Percentiles rank a stretch among this genome's conserved stretches.
Conservation (phyloP, 257 asterid genomes). For the Solanum sejunctum region DNA sequence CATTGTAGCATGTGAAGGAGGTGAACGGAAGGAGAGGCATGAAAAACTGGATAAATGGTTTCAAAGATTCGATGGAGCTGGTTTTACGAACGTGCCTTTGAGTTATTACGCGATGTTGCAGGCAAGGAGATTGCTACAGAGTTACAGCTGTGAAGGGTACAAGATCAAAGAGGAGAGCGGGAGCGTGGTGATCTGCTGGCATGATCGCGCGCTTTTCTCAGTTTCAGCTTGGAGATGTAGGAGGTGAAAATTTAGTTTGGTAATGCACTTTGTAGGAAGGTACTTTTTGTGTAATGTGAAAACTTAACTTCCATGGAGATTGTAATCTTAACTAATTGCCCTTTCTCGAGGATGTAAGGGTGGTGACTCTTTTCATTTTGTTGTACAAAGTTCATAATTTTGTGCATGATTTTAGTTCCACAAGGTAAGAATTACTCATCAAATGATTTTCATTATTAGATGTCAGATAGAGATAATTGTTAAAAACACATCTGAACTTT, state of each 20-base stretch:
- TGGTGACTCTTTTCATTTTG: neutral
- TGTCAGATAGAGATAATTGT: neutral
- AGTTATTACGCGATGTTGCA: slow-evolving; percentile 89
- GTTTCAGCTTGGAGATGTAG: slow-evolving; percentile 85
- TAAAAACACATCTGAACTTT: neutral
- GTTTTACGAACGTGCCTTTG: slow-evolving; percentile 52
- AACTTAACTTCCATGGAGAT: neutral
- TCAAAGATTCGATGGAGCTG: slow-evolving; percentile 49
- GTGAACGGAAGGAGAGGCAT: slow-evolving; percentile 70
- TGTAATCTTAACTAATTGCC: neutral
- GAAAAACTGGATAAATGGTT: slow-evolving; percentile 86
- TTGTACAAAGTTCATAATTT: neutral
- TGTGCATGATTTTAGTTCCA: neutral
- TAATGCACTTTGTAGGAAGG: neutral
- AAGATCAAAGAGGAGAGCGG: slow-evolving; percentile 81
- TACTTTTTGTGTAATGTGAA: neutral
- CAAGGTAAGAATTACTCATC: neutral
- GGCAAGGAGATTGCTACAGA: slow-evolving; percentile 64
- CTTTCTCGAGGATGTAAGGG: neutral
- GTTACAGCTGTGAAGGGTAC: slow-evolving; percentile 72
- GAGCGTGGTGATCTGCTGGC: slow-evolving; percentile 90
- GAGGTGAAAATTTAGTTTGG: slow-evolving; percentile 22
- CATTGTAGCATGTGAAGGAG: slow-evolving; percentile 83
- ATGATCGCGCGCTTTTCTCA: slow-evolving; percentile 73
- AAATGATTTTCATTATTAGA: neutral